These are phyloP conservation scores for Cairneyella variabilis DNA, from an alignment of 495 filamentous ascomycete species.

Conservation along the genomic window DNA sequence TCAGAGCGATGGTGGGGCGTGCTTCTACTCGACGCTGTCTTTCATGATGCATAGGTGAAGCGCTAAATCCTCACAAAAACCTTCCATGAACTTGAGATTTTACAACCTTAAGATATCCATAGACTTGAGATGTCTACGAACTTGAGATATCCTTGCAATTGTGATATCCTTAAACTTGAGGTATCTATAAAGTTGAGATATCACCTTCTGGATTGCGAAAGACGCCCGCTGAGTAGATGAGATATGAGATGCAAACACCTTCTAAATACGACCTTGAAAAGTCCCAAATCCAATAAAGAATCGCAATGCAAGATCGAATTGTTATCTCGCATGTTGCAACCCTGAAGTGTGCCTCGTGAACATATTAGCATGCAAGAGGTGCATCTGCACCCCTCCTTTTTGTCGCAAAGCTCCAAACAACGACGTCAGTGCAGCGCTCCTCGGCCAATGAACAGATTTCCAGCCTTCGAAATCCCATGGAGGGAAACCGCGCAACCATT, in stretches of 20 bases:
- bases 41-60: too few species aligned
- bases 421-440: not conserved
- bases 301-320: not conserved
- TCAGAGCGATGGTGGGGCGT: too few species aligned
- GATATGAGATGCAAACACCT: too few species aligned
- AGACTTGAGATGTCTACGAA: too few species aligned
- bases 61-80: too few species aligned
- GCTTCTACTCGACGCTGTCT: too few species aligned
- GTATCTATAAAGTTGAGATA: too few species aligned
- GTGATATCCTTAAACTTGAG: too few species aligned
- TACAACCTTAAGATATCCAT: too few species aligned
- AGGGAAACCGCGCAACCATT: slow-evolving; percentile 3
- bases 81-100: not conserved
- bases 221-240: too few species aligned
- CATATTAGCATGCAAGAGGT: not conserved
- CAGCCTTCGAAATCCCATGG: slow-evolving; percentile 6
- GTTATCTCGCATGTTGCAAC: not conserved
- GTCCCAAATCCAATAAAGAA: slow-evolving; percentile 3
- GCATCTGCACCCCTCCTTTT: slow-evolving; percentile 1
- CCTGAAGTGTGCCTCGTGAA: slow-evolving; percentile 9
- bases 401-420: not conserved
- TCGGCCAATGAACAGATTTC: slow-evolving; percentile 3
- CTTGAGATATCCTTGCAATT: too few species aligned
- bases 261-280: not conserved
- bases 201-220: too few species aligned